phyloP scores from a whole-genome alignment of 768 basidiomycete genomes.

The Russula emetica region DNA sequence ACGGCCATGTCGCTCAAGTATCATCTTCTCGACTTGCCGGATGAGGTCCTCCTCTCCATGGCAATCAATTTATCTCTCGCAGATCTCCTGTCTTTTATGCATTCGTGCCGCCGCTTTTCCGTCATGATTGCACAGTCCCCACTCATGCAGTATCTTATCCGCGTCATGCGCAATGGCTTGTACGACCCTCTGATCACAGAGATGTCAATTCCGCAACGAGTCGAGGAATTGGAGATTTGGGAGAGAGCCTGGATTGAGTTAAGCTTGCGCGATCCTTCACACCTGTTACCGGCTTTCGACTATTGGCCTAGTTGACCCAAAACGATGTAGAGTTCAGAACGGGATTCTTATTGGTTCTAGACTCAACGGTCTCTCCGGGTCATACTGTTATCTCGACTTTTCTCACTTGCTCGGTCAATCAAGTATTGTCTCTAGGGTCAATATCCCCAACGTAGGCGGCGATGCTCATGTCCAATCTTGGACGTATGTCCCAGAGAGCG shows the following conservation, averaged over 20 bases:
- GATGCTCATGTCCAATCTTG: conserved; percentile 11
- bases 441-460: conserved; percentile 9
- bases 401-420: neutral
- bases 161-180: conserved; percentile 15
- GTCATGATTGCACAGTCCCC: conserved; percentile 5
- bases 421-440: neutral
- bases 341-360: conserved; percentile 9
- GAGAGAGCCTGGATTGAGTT: conserved; percentile 17
- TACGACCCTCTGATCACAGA: conserved; percentile 9
- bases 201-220: conserved; percentile 12
- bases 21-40: conserved; percentile 13
- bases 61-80: neutral
- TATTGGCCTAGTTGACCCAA: neutral
- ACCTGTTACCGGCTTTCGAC: neutral
- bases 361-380: conserved; percentile 3
- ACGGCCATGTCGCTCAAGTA: neutral
- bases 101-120: conserved; percentile 10
- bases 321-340: conserved; percentile 5
- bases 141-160: conserved; percentile 23
- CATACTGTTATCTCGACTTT: conserved; percentile 15
- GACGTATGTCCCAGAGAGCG: conserved; percentile 13
- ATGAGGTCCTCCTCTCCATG: conserved; percentile 16
- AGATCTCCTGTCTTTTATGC: conserved; percentile 7
- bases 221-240: conserved; percentile 11
- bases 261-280: neutral